These are phyloP conservation scores for Alnus glutinosa DNA, from an alignment of 306 rosid genomes.

Conservation along the genomic window DNA sequence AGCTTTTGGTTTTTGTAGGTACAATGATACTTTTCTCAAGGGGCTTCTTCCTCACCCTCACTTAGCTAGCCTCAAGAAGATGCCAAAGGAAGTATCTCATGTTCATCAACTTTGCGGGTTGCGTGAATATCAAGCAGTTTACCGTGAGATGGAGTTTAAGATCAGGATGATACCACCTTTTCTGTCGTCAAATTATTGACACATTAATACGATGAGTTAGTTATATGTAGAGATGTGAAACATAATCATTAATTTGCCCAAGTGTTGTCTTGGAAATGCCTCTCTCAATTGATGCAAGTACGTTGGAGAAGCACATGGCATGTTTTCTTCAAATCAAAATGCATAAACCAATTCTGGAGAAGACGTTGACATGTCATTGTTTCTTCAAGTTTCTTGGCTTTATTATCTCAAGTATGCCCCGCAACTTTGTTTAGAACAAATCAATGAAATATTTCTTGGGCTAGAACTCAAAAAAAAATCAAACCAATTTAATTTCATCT, in stretches of 20 bases:
- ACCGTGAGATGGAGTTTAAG: not conserved
- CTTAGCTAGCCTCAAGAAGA: not conserved
- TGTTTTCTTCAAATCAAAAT: not conserved
- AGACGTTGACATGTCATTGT: not conserved
- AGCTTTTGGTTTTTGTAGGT: constrained; percentile 11
- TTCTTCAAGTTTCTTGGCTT: not conserved
- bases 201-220: not conserved
- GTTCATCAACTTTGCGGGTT: not conserved
- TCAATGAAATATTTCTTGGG: too few species aligned
- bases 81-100: not conserved
- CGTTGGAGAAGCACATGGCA: constrained; percentile 8
- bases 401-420: not conserved
- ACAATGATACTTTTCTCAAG: constrained; percentile 18
- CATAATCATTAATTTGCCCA: not conserved
- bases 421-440: too few species aligned
- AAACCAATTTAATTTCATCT: not conserved
- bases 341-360: not conserved
- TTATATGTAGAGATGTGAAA: not conserved
- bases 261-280: constrained; percentile 7
- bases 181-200: not conserved
- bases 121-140: not conserved
- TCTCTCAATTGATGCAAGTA: not conserved
- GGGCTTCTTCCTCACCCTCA: not conserved
- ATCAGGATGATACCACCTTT: not conserved
- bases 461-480: too few species aligned